phyloP scores from a whole-genome alignment of 192 early-diverging fungal genomes.

The Physocladia obscura region DNA sequence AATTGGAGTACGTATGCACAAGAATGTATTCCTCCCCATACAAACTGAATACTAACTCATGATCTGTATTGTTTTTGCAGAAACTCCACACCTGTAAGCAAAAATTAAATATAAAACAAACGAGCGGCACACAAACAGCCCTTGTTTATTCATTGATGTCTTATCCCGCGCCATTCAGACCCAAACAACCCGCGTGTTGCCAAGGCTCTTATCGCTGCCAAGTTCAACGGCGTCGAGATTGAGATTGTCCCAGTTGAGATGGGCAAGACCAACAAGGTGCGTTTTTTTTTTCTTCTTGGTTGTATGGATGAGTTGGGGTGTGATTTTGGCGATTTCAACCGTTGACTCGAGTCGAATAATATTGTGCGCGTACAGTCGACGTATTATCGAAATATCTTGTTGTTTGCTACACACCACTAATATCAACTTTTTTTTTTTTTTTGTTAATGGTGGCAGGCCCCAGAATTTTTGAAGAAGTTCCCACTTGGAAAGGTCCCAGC shows the following conservation, averaged over 20 bases:
- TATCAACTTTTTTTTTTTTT: background rate
- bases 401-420: background rate
- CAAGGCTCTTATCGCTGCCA: constrained; percentile 74
- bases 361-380: too few species aligned
- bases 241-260: constrained; percentile 60
- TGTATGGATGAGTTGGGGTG: background rate
- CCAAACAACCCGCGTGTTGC: constrained; percentile 71
- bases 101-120: background rate
- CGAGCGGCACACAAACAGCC: background rate
- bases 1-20: too few species aligned
- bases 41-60: too few species aligned
- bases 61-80: too few species aligned
- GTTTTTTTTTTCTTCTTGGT: background rate
- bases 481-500: constrained; percentile 87
- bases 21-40: too few species aligned
- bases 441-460: constrained; percentile 34
- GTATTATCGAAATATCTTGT: too few species aligned
- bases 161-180: constrained; percentile 26
- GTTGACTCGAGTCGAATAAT: too few species aligned
- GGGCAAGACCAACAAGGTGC: constrained; percentile 66
- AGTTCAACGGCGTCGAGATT: constrained; percentile 76
- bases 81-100: constrained; percentile 22
- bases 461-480: constrained; percentile 89
- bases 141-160: background rate
- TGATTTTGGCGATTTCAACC: too few species aligned